Evolutionary conservation across 2,329 filamentous ascomycete species (phyloP).

Genomic region (Colletotrichum sp.): DNA sequence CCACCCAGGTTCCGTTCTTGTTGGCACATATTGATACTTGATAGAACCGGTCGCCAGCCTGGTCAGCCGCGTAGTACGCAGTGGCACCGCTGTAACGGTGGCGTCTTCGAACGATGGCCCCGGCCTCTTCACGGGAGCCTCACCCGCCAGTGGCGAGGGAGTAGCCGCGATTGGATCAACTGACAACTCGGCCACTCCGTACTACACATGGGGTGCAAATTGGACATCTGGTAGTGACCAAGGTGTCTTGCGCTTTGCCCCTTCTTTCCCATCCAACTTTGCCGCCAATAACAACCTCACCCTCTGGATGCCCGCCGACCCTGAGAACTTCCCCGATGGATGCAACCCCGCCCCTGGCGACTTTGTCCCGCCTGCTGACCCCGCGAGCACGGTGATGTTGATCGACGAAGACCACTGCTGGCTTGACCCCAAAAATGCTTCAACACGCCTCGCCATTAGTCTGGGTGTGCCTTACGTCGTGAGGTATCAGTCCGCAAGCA

Average conservation of each 20-base stretch:
- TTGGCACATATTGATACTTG: rapidly evolving
- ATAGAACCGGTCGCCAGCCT: not conserved
- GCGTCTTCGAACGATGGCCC: not conserved
- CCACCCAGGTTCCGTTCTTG: not conserved
- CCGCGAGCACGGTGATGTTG: not conserved
- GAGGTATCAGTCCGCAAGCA: not conserved
- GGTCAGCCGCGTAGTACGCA: not conserved
- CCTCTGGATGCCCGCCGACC: not conserved
- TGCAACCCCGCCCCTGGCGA: not conserved
- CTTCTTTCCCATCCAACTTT: not conserved
- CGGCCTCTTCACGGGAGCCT: not conserved
- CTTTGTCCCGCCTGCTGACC: not conserved
- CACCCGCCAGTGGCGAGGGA: not conserved
- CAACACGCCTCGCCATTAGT: not conserved
- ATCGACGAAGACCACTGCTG: not conserved
- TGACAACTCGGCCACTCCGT: not conserved
- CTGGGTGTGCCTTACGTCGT: not conserved
- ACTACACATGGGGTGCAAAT: not conserved
- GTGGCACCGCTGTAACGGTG: not conserved
- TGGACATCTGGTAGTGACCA: not conserved
- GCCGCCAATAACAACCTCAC: not conserved
- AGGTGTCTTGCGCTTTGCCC: not conserved
- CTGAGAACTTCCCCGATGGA: not conserved
- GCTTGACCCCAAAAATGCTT: not conserved
- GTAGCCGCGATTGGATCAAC: not conserved